A percentile compares a stretch with the other conserved stretches of the same genome.
Conservation (phyloP, 1,284 basidiomycete genomes). For the Ganoderma multipileum region DNA sequence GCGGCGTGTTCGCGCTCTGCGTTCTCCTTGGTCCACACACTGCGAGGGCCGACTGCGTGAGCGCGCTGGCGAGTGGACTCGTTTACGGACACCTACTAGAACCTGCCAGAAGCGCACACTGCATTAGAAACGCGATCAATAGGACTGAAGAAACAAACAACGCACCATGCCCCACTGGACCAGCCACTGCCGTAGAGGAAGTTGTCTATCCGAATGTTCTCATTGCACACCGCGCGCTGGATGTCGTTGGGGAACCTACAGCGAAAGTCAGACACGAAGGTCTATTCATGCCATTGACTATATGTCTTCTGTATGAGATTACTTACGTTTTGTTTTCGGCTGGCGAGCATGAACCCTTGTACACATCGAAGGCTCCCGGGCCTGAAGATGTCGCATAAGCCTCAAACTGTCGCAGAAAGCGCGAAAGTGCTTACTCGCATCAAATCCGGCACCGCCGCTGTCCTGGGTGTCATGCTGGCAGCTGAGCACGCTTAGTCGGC, state of each 20-base stretch:
- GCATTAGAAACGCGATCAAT: neutral
- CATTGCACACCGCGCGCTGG: constrained; percentile 24
- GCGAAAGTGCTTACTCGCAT: constrained; percentile 20
- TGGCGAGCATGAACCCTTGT: constrained; percentile 9
- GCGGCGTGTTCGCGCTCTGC: constrained; percentile 17
- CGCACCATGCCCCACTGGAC: constrained; percentile 25
- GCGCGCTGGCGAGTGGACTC: neutral
- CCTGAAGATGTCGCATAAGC: constrained; percentile 4
- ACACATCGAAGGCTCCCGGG: constrained; percentile 16
- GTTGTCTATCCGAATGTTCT: constrained; percentile 23
- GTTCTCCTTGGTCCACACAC: constrained; percentile 21
- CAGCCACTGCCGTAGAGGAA: constrained; percentile 26
- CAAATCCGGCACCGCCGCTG: constrained; percentile 14
- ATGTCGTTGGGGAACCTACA: constrained; percentile 16
- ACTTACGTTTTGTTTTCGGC: constrained; percentile 20
- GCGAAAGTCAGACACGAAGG: neutral
- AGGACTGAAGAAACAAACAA: neutral
- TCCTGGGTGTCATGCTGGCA: constrained; percentile 22
- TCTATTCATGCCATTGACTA: no score
- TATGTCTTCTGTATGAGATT: neutral
- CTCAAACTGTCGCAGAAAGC: no score
- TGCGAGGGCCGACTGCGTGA: neutral
- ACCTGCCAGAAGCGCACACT: neutral
- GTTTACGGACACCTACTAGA: neutral
- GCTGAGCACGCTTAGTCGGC: constrained; percentile 8